Evolutionary conservation across 768 basidiomycete genomes (phyloP), one percentile per base, ranked within the genome.

Genomic region (Coprinopsis strossmayeri): DNA sequence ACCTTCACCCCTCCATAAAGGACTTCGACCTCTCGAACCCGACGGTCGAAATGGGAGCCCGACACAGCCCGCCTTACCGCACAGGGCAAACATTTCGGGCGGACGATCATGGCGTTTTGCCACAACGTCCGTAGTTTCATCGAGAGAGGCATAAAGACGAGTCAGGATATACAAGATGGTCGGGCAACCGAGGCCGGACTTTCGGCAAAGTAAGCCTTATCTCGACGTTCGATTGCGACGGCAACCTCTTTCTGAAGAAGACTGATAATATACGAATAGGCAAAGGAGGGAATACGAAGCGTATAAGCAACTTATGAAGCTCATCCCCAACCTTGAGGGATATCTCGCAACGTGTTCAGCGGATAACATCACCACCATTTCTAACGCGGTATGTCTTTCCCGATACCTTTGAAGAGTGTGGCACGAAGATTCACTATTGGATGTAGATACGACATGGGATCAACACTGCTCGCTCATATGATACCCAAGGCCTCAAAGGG

Each of bases 401-500:
- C 5, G 5, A 9, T 10, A 23, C 3, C 24, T 26, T 5, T 23
- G 11, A 23, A 5, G 11, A 23, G 25, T 18, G 5, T 13, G 9
- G 20, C 11, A 42, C 41, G 12, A 4, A 21, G 18, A 10, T 5
- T 27, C 13, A 1, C n/a, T 3, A 34, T 20, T 15, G 44, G 51
- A 52, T 10, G n/a, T n/a, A n/a, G n/a, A n/a, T 48, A 54, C 26
- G 56, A 61, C 49, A 47, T 51, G 41, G 4, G 34, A 40, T 28
- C 30, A 23, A 2, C 24, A 45, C 38, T n/a, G 51, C 53, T 21
- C 28, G 55, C 28, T 47, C 41, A 9, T 55, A 54, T 45, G 37
- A 51, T 25, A 51, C 50, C 1, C 38, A 46, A 21, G 17, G 1
- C 7, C 15, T 46, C n/a, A 46, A 57, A 37, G 28, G 45, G 42